These are phyloP conservation scores for Akanthomyces uredinophilus DNA, from an alignment of 2,329 filamentous ascomycete species.

Conservation along the genomic window DNA sequence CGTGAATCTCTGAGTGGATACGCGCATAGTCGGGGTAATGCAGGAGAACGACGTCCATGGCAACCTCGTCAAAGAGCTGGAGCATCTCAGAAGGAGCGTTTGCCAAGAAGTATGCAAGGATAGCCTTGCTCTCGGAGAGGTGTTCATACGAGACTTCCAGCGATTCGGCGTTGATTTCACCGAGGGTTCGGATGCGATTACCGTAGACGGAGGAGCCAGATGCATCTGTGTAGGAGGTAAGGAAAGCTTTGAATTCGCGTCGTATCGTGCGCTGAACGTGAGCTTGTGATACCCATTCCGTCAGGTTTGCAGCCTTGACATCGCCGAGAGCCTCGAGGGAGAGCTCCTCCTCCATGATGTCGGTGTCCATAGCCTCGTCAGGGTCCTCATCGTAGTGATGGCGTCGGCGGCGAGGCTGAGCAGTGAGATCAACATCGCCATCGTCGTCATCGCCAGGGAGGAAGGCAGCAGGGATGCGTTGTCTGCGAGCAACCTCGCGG, in stretches of 20 bases:
- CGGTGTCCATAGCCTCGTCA: slow-evolving; percentile 85
- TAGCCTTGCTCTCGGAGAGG: slow-evolving; percentile 83
- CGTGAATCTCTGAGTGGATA: slow-evolving; percentile 96
- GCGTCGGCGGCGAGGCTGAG: slow-evolving; percentile 77
- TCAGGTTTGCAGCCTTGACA: slow-evolving; percentile 87
- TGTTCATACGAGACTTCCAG: slow-evolving; percentile 96
- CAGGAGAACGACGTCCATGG: slow-evolving; percentile 91
- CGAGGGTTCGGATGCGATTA: slow-evolving; percentile 87
- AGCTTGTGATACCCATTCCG: slow-evolving; percentile 89
- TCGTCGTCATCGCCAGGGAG: slow-evolving; percentile 80
- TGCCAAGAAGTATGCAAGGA: slow-evolving; percentile 89
- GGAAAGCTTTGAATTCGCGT: slow-evolving; percentile 93
- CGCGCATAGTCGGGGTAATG: slow-evolving; percentile 97
- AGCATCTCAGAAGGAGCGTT: slow-evolving; percentile 94
- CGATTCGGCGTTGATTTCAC: slow-evolving; percentile 93
- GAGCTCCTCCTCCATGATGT: slow-evolving; percentile 94
- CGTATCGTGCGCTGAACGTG: slow-evolving; percentile 90
- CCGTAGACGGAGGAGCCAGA: slow-evolving; percentile 90
- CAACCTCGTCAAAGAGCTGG: slow-evolving; percentile 92
- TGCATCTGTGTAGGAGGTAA: slow-evolving; percentile 92
- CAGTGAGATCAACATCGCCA: slow-evolving; percentile 75
- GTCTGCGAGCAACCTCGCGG: slow-evolving; percentile 61
- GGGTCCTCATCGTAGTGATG: slow-evolving; percentile 92
- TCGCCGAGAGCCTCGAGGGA: slow-evolving; percentile 87
- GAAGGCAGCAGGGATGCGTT: slow-evolving; percentile 67